These are phyloP conservation scores for Amylostereum areolatum DNA, from an alignment of 1,284 basidiomycete genomes.

Conservation along the genomic window DNA sequence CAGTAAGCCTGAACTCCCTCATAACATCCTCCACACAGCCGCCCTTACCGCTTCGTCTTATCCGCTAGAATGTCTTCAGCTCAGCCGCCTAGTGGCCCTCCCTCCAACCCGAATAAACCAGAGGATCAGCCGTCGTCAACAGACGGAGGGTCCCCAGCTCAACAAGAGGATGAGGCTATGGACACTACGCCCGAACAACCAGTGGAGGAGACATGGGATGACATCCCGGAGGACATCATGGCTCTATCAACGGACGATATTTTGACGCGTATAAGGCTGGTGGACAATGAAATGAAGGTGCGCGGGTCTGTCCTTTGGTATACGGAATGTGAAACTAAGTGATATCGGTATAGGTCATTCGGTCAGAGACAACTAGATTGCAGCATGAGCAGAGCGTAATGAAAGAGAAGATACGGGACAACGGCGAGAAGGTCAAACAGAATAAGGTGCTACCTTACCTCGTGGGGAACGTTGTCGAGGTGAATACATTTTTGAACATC, in stretches of 20 bases:
- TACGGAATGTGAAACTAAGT: neutral
- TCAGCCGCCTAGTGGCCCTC: conserved; percentile 49
- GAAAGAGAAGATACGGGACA: conserved; percentile 98
- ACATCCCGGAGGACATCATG: conserved; percentile 79
- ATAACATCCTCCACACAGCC: too few relatives aligned
- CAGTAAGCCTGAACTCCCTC: too few relatives aligned
- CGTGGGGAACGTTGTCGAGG: conserved; percentile 96
- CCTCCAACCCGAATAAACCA: conserved; percentile 25
- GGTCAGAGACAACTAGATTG: conserved; percentile 87
- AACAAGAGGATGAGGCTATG: conserved; percentile 48
- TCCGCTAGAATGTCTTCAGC: conserved; percentile 53
- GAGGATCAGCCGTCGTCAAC: conserved; percentile 24
- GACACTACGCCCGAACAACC: conserved; percentile 67
- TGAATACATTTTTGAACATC: conserved; percentile 26
- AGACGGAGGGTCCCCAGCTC: conserved; percentile 26
- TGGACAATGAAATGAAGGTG: conserved; percentile 94
- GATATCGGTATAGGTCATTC: conserved; percentile 70
- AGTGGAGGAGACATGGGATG: conserved; percentile 73
- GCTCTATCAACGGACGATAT: conserved; percentile 77
- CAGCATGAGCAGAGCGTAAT: conserved; percentile 94
- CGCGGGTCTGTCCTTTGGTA: conserved; percentile 10
- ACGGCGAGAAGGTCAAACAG: conserved; percentile 98
- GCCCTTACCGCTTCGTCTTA: too few relatives aligned
- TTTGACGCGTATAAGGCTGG: conserved; percentile 78
- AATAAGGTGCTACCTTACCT: conserved; percentile 99